These are phyloP conservation scores for Ophiostoma himal-ulmi DNA, from an alignment of 2,329 filamentous ascomycete species.

Conservation along the genomic window DNA sequence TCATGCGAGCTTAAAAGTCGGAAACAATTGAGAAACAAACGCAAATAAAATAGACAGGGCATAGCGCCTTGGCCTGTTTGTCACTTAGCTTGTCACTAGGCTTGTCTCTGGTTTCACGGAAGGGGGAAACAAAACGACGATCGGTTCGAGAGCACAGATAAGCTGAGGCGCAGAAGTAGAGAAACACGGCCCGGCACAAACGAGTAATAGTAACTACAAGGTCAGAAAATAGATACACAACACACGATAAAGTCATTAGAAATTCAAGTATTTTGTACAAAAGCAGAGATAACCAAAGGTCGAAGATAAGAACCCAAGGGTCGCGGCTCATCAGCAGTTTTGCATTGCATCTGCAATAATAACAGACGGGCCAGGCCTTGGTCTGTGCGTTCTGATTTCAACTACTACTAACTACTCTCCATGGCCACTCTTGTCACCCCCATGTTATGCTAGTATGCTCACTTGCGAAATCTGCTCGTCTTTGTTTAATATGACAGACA, in stretches of 20 bases:
- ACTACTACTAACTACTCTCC: too few species aligned
- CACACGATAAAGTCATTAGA: background rate
- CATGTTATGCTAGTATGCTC: background rate
- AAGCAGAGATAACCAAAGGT: background rate
- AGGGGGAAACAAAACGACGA: background rate
- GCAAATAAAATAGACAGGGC: background rate
- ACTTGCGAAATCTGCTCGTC: background rate
- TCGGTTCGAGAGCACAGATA: background rate
- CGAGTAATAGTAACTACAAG: background rate
- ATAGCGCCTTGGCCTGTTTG: background rate
- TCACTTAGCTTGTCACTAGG: background rate
- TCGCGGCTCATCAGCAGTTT: background rate
- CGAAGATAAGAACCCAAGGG: background rate
- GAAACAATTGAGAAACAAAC: background rate
- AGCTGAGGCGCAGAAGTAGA: slow-evolving; percentile 2
- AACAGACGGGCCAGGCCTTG: background rate
- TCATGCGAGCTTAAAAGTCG: background rate
- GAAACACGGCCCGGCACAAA: background rate
- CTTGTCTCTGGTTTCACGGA: background rate
- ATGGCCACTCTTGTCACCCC: background rate
- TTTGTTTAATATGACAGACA: slow-evolving; percentile 1
- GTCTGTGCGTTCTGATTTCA: background rate
- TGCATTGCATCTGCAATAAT: background rate
- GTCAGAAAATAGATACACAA: background rate
- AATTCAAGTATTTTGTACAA: background rate